A percentile compares a stretch with the other conserved stretches of the same genome.
Evolutionary conservation across 768 basidiomycete genomes (phyloP).

Genomic region (Trametes maxima): DNA sequence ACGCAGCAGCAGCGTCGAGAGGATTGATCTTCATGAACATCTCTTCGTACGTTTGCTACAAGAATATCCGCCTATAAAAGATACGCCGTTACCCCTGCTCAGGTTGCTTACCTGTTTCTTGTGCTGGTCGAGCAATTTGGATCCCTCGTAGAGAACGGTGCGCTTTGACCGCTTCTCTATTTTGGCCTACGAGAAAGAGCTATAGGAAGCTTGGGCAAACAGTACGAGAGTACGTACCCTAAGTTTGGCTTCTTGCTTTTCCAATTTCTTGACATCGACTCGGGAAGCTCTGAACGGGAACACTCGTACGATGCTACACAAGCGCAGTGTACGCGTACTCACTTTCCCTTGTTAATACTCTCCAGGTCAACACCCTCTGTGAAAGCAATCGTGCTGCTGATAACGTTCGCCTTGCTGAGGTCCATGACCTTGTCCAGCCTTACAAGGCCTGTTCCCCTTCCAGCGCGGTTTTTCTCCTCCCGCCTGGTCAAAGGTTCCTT

Average conservation of each 20-base stretch:
- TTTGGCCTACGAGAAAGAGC: conserved; percentile 63
- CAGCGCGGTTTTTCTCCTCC: conserved; percentile 53
- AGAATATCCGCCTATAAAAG: not conserved
- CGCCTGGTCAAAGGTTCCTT: conserved; percentile 65
- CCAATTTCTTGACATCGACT: conserved; percentile 93
- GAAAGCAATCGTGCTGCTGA: conserved; percentile 80
- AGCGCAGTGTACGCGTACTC: conserved; percentile 32
- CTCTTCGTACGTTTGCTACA: conserved; percentile 94
- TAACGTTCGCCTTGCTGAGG: conserved; percentile 75
- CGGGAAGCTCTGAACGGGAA: conserved; percentile 66
- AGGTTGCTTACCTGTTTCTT: conserved; percentile 71
- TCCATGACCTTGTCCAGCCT: conserved; percentile 88
- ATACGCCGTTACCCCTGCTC: not conserved
- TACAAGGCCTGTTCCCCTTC: conserved; percentile 56
- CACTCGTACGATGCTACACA: not conserved
- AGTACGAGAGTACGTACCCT: conserved; percentile 47
- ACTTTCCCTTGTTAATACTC: conserved; percentile 95
- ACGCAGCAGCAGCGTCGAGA: conserved; percentile 70
- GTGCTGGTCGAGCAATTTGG: conserved; percentile 90
- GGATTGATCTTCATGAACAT: conserved; percentile 99
- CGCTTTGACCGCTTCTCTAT: conserved; percentile 93
- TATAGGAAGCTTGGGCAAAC: not conserved
- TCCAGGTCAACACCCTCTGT: conserved; percentile 86
- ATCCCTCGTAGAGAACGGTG: conserved; percentile 88
- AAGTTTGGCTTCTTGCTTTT: conserved; percentile 96